These are phyloP conservation scores for Didymosphaeria variabile DNA, from an alignment of 2,329 filamentous ascomycete species.

Conservation along the genomic window DNA sequence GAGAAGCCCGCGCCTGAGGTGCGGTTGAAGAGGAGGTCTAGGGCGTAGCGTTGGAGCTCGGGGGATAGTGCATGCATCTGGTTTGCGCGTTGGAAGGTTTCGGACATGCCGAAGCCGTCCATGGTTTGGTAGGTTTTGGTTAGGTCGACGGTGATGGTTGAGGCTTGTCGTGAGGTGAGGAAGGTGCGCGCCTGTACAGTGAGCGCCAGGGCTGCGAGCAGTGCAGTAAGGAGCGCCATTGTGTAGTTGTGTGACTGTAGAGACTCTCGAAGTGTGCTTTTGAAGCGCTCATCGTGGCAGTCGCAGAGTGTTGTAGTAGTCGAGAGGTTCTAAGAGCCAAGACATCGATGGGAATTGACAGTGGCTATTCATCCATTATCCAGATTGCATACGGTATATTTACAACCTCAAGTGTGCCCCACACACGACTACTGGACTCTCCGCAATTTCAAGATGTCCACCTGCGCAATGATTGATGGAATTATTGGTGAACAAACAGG, in stretches of 20 bases:
- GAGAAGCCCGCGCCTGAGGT: slow-evolving; percentile 56
- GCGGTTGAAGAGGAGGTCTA: slow-evolving; percentile 58
- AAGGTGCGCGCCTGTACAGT: slow-evolving; percentile 12
- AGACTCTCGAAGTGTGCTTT: too few relatives aligned
- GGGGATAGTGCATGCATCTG: slow-evolving; percentile 52
- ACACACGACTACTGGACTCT: slow-evolving; percentile 11
- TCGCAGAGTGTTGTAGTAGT: not conserved
- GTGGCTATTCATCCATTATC: slow-evolving; percentile 18
- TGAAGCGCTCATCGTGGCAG: not conserved
- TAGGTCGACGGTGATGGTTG: slow-evolving; percentile 53
- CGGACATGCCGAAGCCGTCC: slow-evolving; percentile 58
- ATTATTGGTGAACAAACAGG: not conserved
- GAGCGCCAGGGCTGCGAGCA: slow-evolving; percentile 20
- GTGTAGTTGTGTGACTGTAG: not conserved
- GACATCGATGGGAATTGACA: not conserved
- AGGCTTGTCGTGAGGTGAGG: slow-evolving; percentile 28
- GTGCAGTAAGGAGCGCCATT: slow-evolving; percentile 18
- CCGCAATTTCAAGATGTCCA: slow-evolving; percentile 1
- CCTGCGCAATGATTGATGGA: slow-evolving; percentile 10
- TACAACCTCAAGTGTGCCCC: not conserved
- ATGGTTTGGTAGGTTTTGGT: slow-evolving; percentile 57
- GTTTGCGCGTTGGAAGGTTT: slow-evolving; percentile 58
- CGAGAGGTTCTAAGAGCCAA: slow-evolving; percentile 14
- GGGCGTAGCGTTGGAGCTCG: slow-evolving; percentile 50
- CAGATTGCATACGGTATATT: slow-evolving; percentile 17